Conservation (phyloP, 148 eudicot species). For the Rhododendron simsii region DNA sequence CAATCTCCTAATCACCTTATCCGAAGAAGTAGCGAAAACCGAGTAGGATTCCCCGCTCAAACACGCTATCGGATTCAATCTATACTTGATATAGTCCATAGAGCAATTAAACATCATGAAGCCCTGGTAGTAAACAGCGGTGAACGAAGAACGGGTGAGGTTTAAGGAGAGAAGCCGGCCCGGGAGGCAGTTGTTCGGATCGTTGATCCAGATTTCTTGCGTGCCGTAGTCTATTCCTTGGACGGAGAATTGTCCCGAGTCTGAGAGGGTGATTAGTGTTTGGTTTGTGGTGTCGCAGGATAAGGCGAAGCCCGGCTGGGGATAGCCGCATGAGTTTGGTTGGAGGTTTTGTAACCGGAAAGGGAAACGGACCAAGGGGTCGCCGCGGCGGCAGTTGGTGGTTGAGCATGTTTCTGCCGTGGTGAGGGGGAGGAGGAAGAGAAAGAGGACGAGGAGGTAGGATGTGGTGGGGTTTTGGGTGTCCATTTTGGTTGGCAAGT, state of each 20-base stretch:
- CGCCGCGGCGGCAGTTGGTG: conserved; percentile 24
- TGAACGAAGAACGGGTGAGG: conserved; percentile 40
- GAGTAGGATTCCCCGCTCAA: conserved; percentile 31
- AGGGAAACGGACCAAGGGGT: conserved; percentile 42
- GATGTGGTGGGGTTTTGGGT: neutral
- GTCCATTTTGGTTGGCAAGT: neutral
- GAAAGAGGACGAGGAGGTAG: neutral
- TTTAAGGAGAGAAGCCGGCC: conserved; percentile 32
- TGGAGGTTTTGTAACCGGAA: conserved; percentile 29
- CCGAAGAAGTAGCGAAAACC: conserved; percentile 35
- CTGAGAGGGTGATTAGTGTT: conserved; percentile 38
- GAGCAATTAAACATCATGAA: conserved; percentile 46
- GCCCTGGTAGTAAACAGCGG: conserved; percentile 24
- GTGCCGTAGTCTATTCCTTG: conserved; percentile 40
- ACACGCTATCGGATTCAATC: conserved; percentile 32
- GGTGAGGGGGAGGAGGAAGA: neutral
- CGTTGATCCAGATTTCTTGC: conserved; percentile 52
- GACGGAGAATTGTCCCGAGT: conserved; percentile 38
- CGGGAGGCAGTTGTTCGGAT: conserved; percentile 45
- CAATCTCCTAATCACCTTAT: neutral
- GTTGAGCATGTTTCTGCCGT: conserved; percentile 21
- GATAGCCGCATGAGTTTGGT: conserved; percentile 33
- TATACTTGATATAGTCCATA: neutral
- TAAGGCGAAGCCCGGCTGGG: conserved; percentile 39
- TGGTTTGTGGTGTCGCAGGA: conserved; percentile 27